Evolutionary conservation across 2,329 filamentous ascomycete genomes (phyloP).

Genomic region (Fusarium pseudonygamai): DNA sequence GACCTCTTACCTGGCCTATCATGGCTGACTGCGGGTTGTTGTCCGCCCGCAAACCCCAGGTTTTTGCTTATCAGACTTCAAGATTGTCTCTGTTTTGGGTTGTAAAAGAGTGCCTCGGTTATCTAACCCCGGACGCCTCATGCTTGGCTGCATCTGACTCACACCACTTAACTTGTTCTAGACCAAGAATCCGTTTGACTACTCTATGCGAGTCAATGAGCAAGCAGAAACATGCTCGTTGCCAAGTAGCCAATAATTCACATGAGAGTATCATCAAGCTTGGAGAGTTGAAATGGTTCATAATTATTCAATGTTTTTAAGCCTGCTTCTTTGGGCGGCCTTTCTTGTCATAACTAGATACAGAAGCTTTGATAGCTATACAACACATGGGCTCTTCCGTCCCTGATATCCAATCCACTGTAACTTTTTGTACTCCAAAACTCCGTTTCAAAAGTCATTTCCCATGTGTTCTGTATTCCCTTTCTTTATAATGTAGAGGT

Average conservation of each 20-base stretch:
- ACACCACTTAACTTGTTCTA: neutral
- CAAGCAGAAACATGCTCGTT: neutral
- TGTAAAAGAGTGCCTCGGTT: neutral
- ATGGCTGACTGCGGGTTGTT: neutral
- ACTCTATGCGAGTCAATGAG: neutral
- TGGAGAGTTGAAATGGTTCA: conserved; percentile 15
- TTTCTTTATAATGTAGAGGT: conserved; percentile 34
- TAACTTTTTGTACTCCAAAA: conserved; percentile 29
- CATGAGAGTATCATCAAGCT: neutral
- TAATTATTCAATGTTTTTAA: conserved; percentile 21
- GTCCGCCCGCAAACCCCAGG: neutral
- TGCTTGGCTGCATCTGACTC: conserved; percentile 19
- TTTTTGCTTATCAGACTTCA: neutral
- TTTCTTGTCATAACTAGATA: conserved; percentile 25
- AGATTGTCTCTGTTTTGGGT: neutral
- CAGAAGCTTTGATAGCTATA: conserved; percentile 30
- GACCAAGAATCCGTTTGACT: neutral
- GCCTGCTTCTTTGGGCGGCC: conserved; percentile 34
- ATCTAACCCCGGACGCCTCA: conserved; percentile 23
- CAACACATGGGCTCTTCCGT: conserved; percentile 27
- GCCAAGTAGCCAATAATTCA: conserved; percentile 11
- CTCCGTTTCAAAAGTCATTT: conserved; percentile 28
- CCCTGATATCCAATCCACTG: conserved; percentile 15
- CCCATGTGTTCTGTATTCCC: conserved; percentile 41
- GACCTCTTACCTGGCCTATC: conserved; percentile 11